Base-by-base conservation (phyloP, 805 yeast species). In the Candida cerambycidarum region DNA sequence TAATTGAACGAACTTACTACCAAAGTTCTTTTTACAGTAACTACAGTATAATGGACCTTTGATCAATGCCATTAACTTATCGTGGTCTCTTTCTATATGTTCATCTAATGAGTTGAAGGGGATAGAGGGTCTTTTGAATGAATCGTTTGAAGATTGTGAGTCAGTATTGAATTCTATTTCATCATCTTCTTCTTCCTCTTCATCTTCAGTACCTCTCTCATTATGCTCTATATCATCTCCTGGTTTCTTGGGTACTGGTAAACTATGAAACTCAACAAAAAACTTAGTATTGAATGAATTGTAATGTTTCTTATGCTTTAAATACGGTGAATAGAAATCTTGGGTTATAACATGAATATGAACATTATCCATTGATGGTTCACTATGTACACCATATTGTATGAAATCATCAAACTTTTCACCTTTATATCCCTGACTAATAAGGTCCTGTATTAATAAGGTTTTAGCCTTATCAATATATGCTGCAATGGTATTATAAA, bases 261-360 rank as follows among this genome's bases (percentile, higher is more conserved):
- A 58, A 13, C 65, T 67, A 1, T 69, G 72, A 57, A 82, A 78
- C 0, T 65, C 63, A 1, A 85, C 78, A 44, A 86, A 85, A 56
- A 87, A 87, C 0, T 53, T 52, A 0, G 89, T 78, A 15, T 70
- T 80, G 62, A 87, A 87, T 3, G 89, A 81, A 55, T 82, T 82
- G 59, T 79, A 86, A 59, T 87, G 95, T 42, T 69, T 73, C 45
- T 73, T 77, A 51, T 79, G 67, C 57, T 85, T 86, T 63, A 86
- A 43, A 18, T 67, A 54, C 0, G 62, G 63, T 8, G 85, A 77
- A 49, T 67, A 53, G 53, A 83, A 75, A 59, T 87, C 95, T 38
- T 64, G 67, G 0, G 89, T 80, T 37, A 87, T 69, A 17, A 87
- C 78, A 63, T 87, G 95, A 14, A 87, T 65, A 54, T 87, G 95